Conservation (phyloP, 202 grass and related monocot species). For the Carex arenaria region DNA sequence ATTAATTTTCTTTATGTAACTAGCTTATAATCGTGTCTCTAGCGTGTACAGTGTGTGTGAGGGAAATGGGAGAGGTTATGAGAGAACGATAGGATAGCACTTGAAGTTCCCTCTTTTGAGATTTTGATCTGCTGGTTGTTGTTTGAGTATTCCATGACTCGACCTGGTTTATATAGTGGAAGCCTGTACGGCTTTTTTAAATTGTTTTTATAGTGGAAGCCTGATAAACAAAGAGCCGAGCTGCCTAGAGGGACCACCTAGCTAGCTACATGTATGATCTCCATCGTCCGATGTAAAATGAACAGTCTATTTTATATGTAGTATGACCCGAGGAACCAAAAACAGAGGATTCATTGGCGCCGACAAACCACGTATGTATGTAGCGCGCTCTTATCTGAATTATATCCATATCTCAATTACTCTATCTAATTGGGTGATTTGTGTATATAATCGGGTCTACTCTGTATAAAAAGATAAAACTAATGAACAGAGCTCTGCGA, state of each 20-base stretch:
- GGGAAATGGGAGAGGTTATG: background rate
- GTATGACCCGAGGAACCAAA: background rate
- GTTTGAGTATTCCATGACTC: background rate
- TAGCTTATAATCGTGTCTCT: background rate
- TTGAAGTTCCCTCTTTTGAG: background rate
- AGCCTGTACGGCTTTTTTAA: background rate
- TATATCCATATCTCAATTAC: too few species aligned
- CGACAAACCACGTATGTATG: background rate
- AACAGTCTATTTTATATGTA: background rate
- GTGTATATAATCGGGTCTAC: too few species aligned
- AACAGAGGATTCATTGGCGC: background rate
- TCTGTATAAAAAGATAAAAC: too few species aligned
- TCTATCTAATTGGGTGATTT: too few species aligned
- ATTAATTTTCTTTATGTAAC: background rate
- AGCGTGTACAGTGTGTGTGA: background rate
- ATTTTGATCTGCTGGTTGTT: background rate
- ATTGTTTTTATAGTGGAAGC: too few species aligned
- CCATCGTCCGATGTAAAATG: background rate
- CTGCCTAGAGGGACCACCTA: background rate
- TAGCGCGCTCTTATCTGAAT: too few species aligned
- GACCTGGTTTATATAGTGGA: slow-evolving; percentile 9
- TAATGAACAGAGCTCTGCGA: too few species aligned
- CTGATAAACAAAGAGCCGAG: background rate
- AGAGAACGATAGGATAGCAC: background rate
- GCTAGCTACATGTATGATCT: background rate